Base-by-base conservation (phyloP, 164 flowering plant genomes). In the Chimonanthus salicifolius region DNA sequence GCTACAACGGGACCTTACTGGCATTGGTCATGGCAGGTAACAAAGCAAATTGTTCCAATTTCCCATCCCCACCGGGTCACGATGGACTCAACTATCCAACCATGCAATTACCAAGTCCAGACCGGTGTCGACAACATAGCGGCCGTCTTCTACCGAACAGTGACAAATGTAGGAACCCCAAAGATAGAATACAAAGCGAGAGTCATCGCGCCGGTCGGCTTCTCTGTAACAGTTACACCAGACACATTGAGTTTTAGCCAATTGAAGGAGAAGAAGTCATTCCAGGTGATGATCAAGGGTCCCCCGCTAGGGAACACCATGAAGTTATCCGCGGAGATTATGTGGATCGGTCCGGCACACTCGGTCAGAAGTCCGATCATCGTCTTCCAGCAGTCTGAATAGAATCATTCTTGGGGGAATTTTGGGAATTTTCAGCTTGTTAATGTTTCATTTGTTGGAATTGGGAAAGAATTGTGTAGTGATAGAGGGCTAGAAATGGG, bases 81-180 rank as follows among this genome's bases (percentile, higher is more conserved):
- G 95, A 90, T 51, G 95, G 92, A 15, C 85, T 92, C 43, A 92
- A 92, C 81, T 92, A 92, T 71, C 97, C 97, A 5, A 80, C 89
- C 62, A 85, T 92, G 79, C 88, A 88, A 47, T n/a, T n/a, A 68
- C 2, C 83, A 84, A 16, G 74, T 86, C n/a, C 16, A 16, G 2
- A 33, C 18, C 0, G 7, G 70, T 0, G 51, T 49, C 0, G n/a
- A 64, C 2, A 48, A 80, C 1, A 47, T 85, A 50, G 78, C 83
- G 0, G 91, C 88, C 0, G 76, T 76, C 3, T 90, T 86, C 70
- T 64, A 77, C 58, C 79, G 95, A 21, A 83, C 82, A 0, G 90
- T 90, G 64, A 92, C 90, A 7, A 63, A 88, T 44, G 95, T 90
- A 0, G 92, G 86, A 4, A 11, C 20, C 2, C 78, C 64, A 0